These are phyloP conservation scores for Lentinula guzmanii DNA, from an alignment of 768 basidiomycete species.

Conservation along the genomic window DNA sequence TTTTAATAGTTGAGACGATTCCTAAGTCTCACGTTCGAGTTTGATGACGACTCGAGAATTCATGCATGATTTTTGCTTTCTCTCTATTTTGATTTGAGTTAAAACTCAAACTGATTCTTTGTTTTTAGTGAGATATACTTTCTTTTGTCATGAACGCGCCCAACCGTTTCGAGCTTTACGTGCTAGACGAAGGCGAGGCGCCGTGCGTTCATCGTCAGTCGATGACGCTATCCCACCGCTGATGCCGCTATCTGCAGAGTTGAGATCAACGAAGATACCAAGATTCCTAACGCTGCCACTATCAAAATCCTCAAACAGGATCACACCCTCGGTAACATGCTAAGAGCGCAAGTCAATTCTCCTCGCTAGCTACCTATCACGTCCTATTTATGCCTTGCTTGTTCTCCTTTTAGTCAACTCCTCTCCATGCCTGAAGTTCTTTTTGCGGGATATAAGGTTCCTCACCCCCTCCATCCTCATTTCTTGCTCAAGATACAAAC, in stretches of 20 bases:
- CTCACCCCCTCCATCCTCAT: constrained; percentile 91
- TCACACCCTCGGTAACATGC: constrained; percentile 93
- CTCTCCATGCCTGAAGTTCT: constrained; percentile 82
- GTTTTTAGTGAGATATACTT: constrained; percentile 6
- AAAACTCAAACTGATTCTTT: background rate
- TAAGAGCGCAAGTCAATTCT: constrained; percentile 68
- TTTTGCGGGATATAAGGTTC: constrained; percentile 97
- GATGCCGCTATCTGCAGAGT: constrained; percentile 45
- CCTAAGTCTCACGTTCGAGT: constrained; percentile 39
- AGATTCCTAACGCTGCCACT: constrained; percentile 96
- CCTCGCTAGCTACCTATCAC: too few species aligned
- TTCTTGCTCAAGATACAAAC: constrained; percentile 96
- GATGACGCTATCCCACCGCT: constrained; percentile 4
- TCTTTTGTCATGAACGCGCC: constrained; percentile 76
- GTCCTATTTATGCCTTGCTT: background rate
- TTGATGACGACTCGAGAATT: constrained; percentile 16
- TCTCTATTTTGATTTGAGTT: background rate
- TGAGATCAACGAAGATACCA: constrained; percentile 90
- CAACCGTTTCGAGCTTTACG: constrained; percentile 85
- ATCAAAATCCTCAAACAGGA: constrained; percentile 95
- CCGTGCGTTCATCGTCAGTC: constrained; percentile 52
- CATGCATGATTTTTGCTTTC: constrained; percentile 9
- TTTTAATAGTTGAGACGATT: constrained; percentile 25
- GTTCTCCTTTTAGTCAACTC: constrained; percentile 59
- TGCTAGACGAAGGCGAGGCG: constrained; percentile 91